Conservation (phyloP, 768 basidiomycete species). For the Chalciporus pseudorubinellus region DNA sequence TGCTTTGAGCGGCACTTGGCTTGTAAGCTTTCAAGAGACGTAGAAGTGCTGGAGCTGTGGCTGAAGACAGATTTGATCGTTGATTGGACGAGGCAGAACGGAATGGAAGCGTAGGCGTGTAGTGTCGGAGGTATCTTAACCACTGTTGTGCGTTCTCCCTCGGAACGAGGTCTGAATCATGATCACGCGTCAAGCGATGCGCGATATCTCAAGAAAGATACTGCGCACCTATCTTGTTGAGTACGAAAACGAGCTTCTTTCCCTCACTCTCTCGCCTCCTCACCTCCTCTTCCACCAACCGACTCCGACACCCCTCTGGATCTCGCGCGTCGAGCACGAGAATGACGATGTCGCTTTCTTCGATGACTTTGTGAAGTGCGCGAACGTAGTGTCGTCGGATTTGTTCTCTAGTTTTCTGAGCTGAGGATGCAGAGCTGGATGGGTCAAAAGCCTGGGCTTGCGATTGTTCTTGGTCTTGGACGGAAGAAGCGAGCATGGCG, state of each 20-base stretch:
- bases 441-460: constrained; percentile 7
- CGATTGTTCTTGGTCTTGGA: constrained; percentile 1
- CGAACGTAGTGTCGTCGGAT: constrained; percentile 72
- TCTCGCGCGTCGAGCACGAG: constrained; percentile 92
- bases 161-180: constrained; percentile 76
- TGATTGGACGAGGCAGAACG: constrained; percentile 75
- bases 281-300: constrained; percentile 93
- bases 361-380: constrained; percentile 87
- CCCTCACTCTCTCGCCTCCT: constrained; percentile 80
- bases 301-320: constrained; percentile 90
- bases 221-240: constrained; percentile 94
- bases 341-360: constrained; percentile 87
- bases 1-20: constrained; percentile 57
- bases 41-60: constrained; percentile 72
- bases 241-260: constrained; percentile 87
- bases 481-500: constrained; percentile 46
- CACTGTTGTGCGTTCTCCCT: constrained; percentile 84
- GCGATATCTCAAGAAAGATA: not conserved
- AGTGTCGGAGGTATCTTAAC: constrained; percentile 88
- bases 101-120: constrained; percentile 91
- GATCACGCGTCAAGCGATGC: not conserved
- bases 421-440: constrained; percentile 30
- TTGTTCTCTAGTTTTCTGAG: constrained; percentile 63
- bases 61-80: constrained; percentile 75
- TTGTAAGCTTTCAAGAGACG: constrained; percentile 84